Evolutionary conservation across 2,329 filamentous ascomycete genomes (phyloP), one percentile per base, ranked within the genome.

Genomic region (Stagonosporopsis tanaceti): DNA sequence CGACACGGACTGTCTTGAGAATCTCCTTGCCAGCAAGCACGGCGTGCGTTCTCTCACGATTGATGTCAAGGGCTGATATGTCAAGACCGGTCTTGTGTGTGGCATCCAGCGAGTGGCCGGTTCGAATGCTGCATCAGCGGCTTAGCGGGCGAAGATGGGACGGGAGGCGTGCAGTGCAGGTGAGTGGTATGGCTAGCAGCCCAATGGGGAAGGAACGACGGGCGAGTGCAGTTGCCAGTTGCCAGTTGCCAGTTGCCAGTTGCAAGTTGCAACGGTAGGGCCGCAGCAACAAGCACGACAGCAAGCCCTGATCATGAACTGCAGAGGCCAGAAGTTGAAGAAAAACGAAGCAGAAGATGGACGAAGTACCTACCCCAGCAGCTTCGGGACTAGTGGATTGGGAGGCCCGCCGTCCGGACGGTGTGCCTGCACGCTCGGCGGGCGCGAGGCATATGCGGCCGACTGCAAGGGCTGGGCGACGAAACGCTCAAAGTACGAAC

Each of bases 11-110:
- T 2, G 86, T 89, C 74, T 88, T 88, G 66, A 89, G 81, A 54
- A 89, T 88, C 64, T 89, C 85, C 62, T 85, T 85, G 50, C 87
- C 87, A 39, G 85, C 87, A 63, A 89, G 81, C 52, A 89, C 80
- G 50, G 86, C 87, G 78, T 88, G 86, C 57, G 85, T 88, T 56
- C 82, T 80, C 53, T 83, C 80, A 38, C 86, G 84, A 59, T 87
- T 89, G 73, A 87, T 84, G 72, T 88, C 86, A 50, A 89, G 78
- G 35, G 87, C 84, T 40, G 83, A 77, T 66, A 89, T 88, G 60
- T 86, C 82, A 50, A 89, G 82, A 42, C 86, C 86, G n/a, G 87
- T 89, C 65, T 82, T 84, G 73, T 89, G 85, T 67, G 81, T 84
- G 56, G 85, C 80, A 64, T 85, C 84, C 67, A 84, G 82, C 39